Conservation (phyloP, 768 basidiomycete genomes). For the Leccinum boreale region DNA sequence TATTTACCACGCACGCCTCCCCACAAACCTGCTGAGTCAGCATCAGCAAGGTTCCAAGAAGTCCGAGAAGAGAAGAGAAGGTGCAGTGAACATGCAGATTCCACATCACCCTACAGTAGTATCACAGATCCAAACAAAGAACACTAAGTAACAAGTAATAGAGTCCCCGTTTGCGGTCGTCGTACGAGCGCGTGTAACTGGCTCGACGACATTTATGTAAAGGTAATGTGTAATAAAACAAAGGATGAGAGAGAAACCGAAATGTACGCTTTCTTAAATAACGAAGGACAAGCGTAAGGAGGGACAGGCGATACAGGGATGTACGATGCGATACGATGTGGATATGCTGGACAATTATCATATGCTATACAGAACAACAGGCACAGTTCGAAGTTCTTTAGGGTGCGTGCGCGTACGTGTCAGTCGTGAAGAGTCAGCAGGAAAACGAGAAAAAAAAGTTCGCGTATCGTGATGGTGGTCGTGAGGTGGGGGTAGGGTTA, state of each 20-base stretch:
- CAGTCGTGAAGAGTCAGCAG: background rate
- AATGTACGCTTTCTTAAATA: background rate
- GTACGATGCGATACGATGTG: background rate
- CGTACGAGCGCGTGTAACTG: background rate
- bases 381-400: background rate
- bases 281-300: background rate
- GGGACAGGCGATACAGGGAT: background rate
- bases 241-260: background rate
- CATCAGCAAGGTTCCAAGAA: too few relatives aligned
- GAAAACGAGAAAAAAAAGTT: background rate
- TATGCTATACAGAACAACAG: background rate
- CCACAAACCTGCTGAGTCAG: background rate
- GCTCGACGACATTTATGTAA: background rate
- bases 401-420: background rate
- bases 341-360: background rate
- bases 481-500: background rate
- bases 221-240: background rate
- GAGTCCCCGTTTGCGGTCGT: background rate
- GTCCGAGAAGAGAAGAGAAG: too few relatives aligned
- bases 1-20: too few relatives aligned
- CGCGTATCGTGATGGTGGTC: background rate
- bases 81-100: background rate
- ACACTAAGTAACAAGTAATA: background rate
- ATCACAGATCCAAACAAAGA: background rate
- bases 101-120: background rate